A percentile compares a stretch with the other conserved stretches of the same genome.
Conservation (phyloP, 345 rosid species). For the Linum tenue region DNA sequence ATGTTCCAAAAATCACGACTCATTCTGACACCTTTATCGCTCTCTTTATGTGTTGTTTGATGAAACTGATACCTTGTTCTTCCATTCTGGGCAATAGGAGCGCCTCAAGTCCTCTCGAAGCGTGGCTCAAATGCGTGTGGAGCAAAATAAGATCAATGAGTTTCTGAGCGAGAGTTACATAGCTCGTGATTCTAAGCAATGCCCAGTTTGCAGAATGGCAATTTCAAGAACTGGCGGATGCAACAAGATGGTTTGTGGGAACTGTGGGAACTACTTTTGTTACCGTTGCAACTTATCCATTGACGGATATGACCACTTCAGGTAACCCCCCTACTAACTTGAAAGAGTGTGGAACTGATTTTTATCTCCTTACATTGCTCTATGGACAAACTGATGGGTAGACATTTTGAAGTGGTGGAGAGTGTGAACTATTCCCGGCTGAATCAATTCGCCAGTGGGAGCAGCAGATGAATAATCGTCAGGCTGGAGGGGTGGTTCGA, state of each 20-base stretch:
- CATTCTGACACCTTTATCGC: background rate
- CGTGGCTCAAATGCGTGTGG: conserved; percentile 40
- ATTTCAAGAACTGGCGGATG: conserved; percentile 87
- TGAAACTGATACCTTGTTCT: background rate
- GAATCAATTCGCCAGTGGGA: conserved; percentile 47
- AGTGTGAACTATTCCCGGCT: conserved; percentile 56
- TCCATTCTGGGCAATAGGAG: conserved; percentile 35
- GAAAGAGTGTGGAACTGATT: background rate
- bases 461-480: conserved; percentile 41
- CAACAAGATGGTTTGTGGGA: conserved; percentile 75
- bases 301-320: conserved; percentile 69
- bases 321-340: conserved; percentile 28
- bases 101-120: conserved; percentile 48
- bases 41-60: conserved; percentile 1
- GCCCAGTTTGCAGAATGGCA: conserved; percentile 82
- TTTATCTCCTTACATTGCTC: conserved; percentile 2
- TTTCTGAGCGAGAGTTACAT: conserved; percentile 54
- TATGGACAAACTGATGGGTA: background rate
- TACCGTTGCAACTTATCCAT: conserved; percentile 64
- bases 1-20: background rate
- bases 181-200: conserved; percentile 58
- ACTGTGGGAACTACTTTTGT: conserved; percentile 73
- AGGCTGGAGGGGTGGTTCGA: conserved; percentile 34
- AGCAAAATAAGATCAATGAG: conserved; percentile 70
- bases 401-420: conserved; percentile 36